Evolutionary conservation across 371 early-diverging fungal genomes (phyloP).

Genomic region (Rhizomucor pusillus): DNA sequence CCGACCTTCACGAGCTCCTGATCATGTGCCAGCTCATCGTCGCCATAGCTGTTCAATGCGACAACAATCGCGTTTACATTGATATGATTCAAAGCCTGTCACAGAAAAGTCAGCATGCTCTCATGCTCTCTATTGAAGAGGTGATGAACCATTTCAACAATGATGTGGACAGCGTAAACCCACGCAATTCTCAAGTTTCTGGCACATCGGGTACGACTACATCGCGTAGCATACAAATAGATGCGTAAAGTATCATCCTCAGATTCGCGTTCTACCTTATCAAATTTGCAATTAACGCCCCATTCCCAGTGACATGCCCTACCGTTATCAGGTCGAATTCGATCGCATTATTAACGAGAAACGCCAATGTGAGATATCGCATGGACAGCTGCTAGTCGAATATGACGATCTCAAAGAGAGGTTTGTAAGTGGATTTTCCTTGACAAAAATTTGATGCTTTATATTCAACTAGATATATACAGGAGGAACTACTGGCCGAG

Average conservation of each 20-base stretch:
- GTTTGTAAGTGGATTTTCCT: constrained; percentile 50
- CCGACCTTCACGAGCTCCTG: constrained; percentile 67
- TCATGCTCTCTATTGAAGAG: constrained; percentile 90
- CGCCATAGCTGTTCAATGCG: constrained; percentile 87
- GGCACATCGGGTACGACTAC: constrained; percentile 24
- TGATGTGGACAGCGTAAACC: constrained; percentile 20
- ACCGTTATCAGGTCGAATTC: constrained; percentile 39
- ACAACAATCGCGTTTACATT: constrained; percentile 79
- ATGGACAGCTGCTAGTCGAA: constrained; percentile 50
- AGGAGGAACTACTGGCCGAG: constrained; percentile 68
- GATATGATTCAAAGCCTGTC: constrained; percentile 81
- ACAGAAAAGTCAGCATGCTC: constrained; percentile 76
- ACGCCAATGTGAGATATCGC: constrained; percentile 55
- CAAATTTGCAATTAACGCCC: background rate
- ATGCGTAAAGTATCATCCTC: constrained; percentile 9
- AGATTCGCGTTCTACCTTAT: too few relatives aligned
- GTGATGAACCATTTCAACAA: constrained; percentile 47
- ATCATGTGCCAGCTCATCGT: constrained; percentile 81
- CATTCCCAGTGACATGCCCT: constrained; percentile 32
- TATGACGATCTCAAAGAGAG: constrained; percentile 50
- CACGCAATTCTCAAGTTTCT: constrained; percentile 23
- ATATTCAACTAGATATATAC: background rate
- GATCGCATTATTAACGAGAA: constrained; percentile 47
- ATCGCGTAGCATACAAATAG: constrained; percentile 20
- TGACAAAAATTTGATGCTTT: background rate